Evolutionary conservation across 169 alveolate species (phyloP), one percentile per base, ranked within the genome.

Genomic region (Eimeria acervulina): DNA sequence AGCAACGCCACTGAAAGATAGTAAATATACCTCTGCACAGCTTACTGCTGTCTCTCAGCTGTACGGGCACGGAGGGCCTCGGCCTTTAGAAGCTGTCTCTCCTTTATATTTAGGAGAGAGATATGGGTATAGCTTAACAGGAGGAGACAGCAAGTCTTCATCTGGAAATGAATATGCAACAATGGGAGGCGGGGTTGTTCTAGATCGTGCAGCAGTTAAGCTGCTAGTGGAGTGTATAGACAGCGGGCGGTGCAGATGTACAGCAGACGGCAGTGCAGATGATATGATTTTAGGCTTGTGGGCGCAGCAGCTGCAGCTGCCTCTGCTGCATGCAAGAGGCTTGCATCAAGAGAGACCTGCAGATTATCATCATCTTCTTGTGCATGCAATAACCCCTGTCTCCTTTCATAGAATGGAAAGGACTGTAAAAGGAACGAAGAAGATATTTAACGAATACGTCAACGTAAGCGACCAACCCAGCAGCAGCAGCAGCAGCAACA

Each of bases 211-310:
- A 36, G 95, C 95, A 8, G 95, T 74, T 2, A 17, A 10, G 33
- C 76, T 13, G 78, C 12, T 90, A 19, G 55, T 90, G 83, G 42
- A 31, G 31, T 90, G 95, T 78, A 28, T 42, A 19, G 89, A 78
- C 31, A 78, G 63, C 63, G 61, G 68, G 19, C 28, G 31, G 47
- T 90, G 95, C 90, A 28, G 44, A 33, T 90, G 95, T 44, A 89
- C 95, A 4, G 28, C 44, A 0, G 90, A 90, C 33, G 95, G 95
- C 21, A 74, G 90, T 3, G 95, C 90, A 7, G 95, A 90, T 63
- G 95, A 90, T 63, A 90, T 90, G 95, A 38, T 90, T 33, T 63
- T 90, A 38, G 95, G 95, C 81, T 33, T 72, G 78, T 90, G 95
- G 95, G 47, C 70, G 90, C 52, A 59, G 28, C 52, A n/a, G 51